Evolutionary conservation across 1,284 basidiomycete species (phyloP).

Genomic region (Heterobasidion annosum): DNA sequence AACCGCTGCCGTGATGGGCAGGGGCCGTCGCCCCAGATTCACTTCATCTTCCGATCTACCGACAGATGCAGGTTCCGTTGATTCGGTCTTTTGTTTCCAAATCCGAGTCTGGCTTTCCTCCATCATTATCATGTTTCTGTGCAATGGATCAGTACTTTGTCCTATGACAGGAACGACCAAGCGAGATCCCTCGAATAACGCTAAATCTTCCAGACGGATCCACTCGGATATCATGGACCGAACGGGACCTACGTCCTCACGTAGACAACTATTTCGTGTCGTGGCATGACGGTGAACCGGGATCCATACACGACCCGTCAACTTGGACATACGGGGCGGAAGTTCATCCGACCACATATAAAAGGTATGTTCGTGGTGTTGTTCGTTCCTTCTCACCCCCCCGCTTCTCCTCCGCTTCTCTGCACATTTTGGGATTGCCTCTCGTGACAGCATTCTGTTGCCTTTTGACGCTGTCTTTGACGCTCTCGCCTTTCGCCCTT

Average conservation of each 20-base stretch:
- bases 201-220: too few relatives aligned
- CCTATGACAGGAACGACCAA: not conserved
- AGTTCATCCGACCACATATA: not conserved
- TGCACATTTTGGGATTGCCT: not conserved
- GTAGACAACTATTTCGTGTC: not conserved
- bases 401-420: not conserved
- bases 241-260: not conserved
- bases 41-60: not conserved
- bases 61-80: not conserved
- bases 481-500: not conserved
- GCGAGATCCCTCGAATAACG: too few relatives aligned
- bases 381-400: not conserved
- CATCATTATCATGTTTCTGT: not conserved
- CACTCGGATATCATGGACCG: not conserved
- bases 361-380: not conserved
- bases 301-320: not conserved
- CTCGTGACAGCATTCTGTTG: not conserved
- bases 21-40: not conserved
- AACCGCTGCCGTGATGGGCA: not conserved
- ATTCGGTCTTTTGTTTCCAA: not conserved
- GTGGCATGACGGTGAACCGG: not conserved
- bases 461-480: not conserved
- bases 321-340: not conserved
- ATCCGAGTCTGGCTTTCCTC: not conserved
- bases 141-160: not conserved